Base-by-base conservation (phyloP, 179 eudicot genomes). In the Spinacia oleracea region DNA sequence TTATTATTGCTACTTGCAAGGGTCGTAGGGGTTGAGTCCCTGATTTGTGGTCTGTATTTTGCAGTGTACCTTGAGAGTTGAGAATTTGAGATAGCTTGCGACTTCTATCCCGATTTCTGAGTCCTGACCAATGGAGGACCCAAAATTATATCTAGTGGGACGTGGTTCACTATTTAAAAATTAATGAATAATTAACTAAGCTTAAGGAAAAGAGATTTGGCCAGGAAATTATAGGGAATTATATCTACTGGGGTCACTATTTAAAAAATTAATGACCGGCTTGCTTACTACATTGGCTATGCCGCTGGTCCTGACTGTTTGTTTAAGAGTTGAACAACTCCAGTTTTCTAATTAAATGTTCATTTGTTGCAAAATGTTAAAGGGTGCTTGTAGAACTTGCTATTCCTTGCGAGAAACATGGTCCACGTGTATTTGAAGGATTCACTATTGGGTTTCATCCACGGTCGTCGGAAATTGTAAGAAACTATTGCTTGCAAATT, bases 401-500 rank as follows among this genome's bases (percentile, higher is more conserved):
- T 75, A 88, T 95, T 81, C 97, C 92, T 55, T 95, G 98, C 72
- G 89, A 86, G 93, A 91, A 90, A 80, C 91, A 83, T 70, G 97
- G 97, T 48, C 86, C 77, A 11, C 88, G 95, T 74, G 95, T 95
- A 21, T 93, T 91, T 88, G 85, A 89, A 81, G 98, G 98, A 70
- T 93, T 90, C 84, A 95, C 98, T 10, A 87, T 93, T 79, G 98
- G 98, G 63, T 95, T 93, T 84, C 94, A 93, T 86, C 97, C 98
- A 63, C 89, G 97, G 42, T 87, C 98, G 21, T 91, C 93, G 93
- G 97, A 95, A 89, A 73, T 95, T 81, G 98, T 95, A 86, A 83
- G 92, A 68, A 65, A 60, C 75, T 51, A 7, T 73, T 14, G n/a
- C 46, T 27, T 62, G 73, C 74, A 75, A n/a, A 59, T 71, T 81